Percentiles rank a stretch among this genome's conserved stretches.
These are phyloP conservation scores for Penicillium decumbens DNA, from an alignment of 2,329 filamentous ascomycete species.

Conservation along the genomic window DNA sequence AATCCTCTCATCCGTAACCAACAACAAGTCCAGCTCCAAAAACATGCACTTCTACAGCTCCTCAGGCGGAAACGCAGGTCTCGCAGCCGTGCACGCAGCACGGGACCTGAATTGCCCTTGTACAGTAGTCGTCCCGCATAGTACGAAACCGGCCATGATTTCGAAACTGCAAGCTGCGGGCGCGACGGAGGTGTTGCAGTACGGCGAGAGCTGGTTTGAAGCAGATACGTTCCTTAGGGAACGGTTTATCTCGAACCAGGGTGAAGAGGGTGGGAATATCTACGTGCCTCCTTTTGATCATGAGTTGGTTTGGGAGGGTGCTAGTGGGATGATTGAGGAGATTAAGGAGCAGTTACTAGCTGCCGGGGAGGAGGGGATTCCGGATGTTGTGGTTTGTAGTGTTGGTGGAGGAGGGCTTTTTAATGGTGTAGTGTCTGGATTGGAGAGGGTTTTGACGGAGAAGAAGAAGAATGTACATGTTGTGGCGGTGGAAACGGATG, in stretches of 20 bases:
- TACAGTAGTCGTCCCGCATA: slow-evolving; percentile 67
- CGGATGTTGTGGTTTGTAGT: slow-evolving; percentile 67
- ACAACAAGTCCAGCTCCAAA: slow-evolving; percentile 13
- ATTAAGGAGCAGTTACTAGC: slow-evolving; percentile 33
- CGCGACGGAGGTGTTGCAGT: slow-evolving; percentile 58
- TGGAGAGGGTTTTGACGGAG: slow-evolving; percentile 37
- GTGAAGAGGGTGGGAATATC: slow-evolving; percentile 18
- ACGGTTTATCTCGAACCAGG: slow-evolving; percentile 35
- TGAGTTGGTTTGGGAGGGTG: slow-evolving; percentile 36
- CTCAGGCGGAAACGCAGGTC: slow-evolving; percentile 74
- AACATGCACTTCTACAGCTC: slow-evolving; percentile 68
- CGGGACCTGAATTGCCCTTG: slow-evolving; percentile 57
- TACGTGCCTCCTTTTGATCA: slow-evolving; percentile 40
- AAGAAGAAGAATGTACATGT: slow-evolving; percentile 39
- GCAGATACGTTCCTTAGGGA: slow-evolving; percentile 62
- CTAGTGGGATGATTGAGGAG: slow-evolving; percentile 34
- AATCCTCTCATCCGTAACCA: slow-evolving; percentile 25
- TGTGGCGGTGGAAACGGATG: slow-evolving; percentile 67
- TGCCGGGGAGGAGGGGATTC: slow-evolving; percentile 18
- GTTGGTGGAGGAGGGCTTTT: slow-evolving; percentile 76
- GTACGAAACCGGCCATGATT: slow-evolving; percentile 63
- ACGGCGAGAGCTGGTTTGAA: slow-evolving; percentile 63
- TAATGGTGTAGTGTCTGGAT: slow-evolving; percentile 64
- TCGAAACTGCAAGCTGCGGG: slow-evolving; percentile 63
- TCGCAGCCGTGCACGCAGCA: slow-evolving; percentile 70